Evolutionary conservation across 1,139 yeast species (phyloP), one percentile per base, ranked within the genome.

Genomic region (Blastobotrys raffinosifermentans): DNA sequence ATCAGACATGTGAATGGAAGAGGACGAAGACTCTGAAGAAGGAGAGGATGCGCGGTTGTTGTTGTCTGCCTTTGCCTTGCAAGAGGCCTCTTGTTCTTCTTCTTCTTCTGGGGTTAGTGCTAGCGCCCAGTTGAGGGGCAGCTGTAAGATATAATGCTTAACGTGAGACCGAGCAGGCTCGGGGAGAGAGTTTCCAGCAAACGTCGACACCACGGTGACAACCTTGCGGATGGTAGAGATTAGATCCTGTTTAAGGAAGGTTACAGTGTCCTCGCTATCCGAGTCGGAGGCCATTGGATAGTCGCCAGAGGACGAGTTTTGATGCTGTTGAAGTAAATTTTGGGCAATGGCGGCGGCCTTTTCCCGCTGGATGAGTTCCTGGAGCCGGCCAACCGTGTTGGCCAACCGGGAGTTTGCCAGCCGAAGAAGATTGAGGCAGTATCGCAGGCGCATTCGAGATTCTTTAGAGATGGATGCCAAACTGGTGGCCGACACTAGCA

Each of bases 161-260:
- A 91, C 94, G 34, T 84, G 80, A 1, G 82, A 68, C 46, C 94
- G 74, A 4, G 95, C 94, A 1, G 96, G 94, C 54, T 83, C 86
- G 3, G 87, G 83, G 26, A 80, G 58, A 2, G 85, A 74, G 42
- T 70, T 73, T 0, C 86, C 85, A 0, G 85, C 84, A 51, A 86
- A 86, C 48, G 83, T 84, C 4, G 96, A 84, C 10, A 91, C 82
- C 27, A 91, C 76, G 30, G 79, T 77, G 29, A 89, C 87, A 36
- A 89, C 86, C 57, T 87, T 89, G 58, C 86, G 84, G 18, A 91
- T 89, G 0, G 96, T 91, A 3, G 83, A 73, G 6, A 89, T 80
- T 27, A 91, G 85, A 53, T 91, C 98, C 45, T 78, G 75, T 50
- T 84, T 83, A 31, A 91, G 62, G 22, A 64, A 64, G 23, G 61